Percentiles rank a stretch among this genome's conserved stretches.
Conservation (phyloP, 2,329 filamentous ascomycete species). For the Claviceps sp. region DNA sequence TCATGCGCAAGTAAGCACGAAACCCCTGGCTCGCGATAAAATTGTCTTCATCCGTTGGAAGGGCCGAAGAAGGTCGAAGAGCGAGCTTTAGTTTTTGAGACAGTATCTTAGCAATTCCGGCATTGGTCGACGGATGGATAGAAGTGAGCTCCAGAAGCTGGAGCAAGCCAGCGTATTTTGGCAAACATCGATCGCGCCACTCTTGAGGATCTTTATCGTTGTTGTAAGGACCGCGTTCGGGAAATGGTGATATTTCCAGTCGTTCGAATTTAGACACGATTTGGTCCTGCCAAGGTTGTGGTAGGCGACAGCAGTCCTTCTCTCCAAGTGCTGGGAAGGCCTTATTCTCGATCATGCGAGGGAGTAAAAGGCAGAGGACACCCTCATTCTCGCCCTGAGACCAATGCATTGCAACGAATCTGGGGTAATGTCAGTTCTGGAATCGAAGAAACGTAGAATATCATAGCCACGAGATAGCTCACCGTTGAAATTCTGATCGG, state of each 20-base stretch:
- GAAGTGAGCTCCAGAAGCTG: slow-evolving; percentile 47
- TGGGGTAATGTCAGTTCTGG: slow-evolving; percentile 27
- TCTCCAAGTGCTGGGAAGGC: slow-evolving; percentile 40
- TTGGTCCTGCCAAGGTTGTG: slow-evolving; percentile 58
- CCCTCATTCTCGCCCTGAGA: slow-evolving; percentile 50
- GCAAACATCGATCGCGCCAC: slow-evolving; percentile 50
- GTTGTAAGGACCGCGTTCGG: slow-evolving; percentile 48
- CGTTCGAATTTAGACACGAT: slow-evolving; percentile 58
- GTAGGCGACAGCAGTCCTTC: slow-evolving; percentile 41
- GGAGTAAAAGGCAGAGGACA: slow-evolving; percentile 54
- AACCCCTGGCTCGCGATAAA: slow-evolving; percentile 69
- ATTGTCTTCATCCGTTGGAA: slow-evolving; percentile 49
- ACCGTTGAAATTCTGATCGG: slow-evolving; percentile 69
- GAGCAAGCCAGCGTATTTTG: slow-evolving; percentile 55
- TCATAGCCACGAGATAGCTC: slow-evolving; percentile 12
- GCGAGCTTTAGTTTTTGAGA: slow-evolving; percentile 53
- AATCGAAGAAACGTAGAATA: not conserved
- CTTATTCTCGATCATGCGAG: slow-evolving; percentile 44
- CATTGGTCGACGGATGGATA: slow-evolving; percentile 53
- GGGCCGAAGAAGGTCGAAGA: slow-evolving; percentile 44
- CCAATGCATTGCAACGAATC: slow-evolving; percentile 68
- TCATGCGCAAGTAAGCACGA: slow-evolving; percentile 56
- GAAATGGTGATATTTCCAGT: slow-evolving; percentile 50
- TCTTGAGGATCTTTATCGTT: slow-evolving; percentile 48
- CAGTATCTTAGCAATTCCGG: slow-evolving; percentile 51